Conservation (phyloP, 73 alveolate species). For the Stentor coeruleus region DNA sequence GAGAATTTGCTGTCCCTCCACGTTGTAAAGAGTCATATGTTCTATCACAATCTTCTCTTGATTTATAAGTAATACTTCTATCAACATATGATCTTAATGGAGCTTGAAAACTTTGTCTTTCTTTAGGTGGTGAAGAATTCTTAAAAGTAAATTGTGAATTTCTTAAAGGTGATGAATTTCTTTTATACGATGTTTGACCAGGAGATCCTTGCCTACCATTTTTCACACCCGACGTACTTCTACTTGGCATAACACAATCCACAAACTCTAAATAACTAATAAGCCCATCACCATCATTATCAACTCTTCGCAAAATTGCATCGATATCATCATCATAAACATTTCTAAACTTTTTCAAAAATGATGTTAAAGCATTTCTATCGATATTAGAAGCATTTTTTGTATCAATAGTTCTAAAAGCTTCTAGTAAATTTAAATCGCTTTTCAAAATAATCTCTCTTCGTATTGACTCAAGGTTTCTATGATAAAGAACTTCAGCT, state of each 20-base stretch:
- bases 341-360: conserved; percentile 29
- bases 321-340: conserved; percentile 37
- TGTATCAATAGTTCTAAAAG: conserved; percentile 37
- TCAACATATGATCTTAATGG: not conserved
- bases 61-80: not conserved
- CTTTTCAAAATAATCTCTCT: conserved; percentile 23
- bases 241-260: not conserved
- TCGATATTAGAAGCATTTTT: conserved; percentile 14
- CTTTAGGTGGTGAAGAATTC: not conserved
- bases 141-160: not conserved
- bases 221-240: conserved; percentile 25
- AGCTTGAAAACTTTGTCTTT: not conserved
- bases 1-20: not conserved
- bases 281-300: conserved; percentile 31
- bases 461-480: conserved; percentile 30
- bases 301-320: conserved; percentile 41
- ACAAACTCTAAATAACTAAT: conserved; percentile 28
- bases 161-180: conserved; percentile 19
- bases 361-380: conserved; percentile 29
- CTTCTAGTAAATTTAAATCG: conserved; percentile 31
- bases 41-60: not conserved
- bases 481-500: conserved; percentile 31
- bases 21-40: not conserved
- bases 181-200: not conserved
- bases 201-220: not conserved